Evolutionary conservation across 2,329 filamentous ascomycete species (phyloP).

Genomic region (Clonostachys solani): DNA sequence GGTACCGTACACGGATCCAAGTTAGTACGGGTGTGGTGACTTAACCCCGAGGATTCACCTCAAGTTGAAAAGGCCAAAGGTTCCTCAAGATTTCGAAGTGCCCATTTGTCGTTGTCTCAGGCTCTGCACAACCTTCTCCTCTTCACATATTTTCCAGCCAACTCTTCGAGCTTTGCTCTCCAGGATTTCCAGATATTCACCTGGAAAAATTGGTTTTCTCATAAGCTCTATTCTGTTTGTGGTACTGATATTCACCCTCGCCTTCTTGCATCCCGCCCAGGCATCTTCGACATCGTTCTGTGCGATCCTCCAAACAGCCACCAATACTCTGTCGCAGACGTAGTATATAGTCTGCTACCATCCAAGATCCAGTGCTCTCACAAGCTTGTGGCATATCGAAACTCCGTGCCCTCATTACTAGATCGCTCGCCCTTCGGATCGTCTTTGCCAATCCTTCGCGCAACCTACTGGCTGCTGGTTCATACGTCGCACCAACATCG

Average conservation of each 20-base stretch:
- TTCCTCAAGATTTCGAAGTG: slow-evolving; percentile 24
- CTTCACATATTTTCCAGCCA: neutral
- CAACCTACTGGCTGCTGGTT: too few species aligned
- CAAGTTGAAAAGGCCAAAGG: slow-evolving; percentile 14
- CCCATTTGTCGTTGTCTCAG: slow-evolving; percentile 35
- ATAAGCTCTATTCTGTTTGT: neutral
- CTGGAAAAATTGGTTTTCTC: too few species aligned
- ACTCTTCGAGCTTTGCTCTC: neutral
- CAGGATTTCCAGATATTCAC: too few species aligned
- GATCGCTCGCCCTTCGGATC: too few species aligned
- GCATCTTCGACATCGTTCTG: neutral
- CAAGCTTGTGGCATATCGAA: slow-evolving; percentile 1
- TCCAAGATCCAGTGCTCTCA: slow-evolving; percentile 2
- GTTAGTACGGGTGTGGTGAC: neutral
- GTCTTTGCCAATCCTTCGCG: too few species aligned
- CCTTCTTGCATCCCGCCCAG: neutral
- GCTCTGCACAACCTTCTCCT: slow-evolving; percentile 28
- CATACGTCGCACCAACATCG: too few species aligned
- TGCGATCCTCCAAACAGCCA: neutral
- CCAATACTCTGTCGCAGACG: neutral
- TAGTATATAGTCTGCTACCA: slow-evolving; percentile 1
- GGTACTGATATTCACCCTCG: neutral
- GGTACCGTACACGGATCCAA: too few species aligned
- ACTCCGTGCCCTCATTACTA: slow-evolving; percentile 1
- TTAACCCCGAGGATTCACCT: neutral